These are phyloP conservation scores for Chloranthus sessilifolius DNA, from an alignment of 164 flowering plant genomes.

Conservation along the genomic window DNA sequence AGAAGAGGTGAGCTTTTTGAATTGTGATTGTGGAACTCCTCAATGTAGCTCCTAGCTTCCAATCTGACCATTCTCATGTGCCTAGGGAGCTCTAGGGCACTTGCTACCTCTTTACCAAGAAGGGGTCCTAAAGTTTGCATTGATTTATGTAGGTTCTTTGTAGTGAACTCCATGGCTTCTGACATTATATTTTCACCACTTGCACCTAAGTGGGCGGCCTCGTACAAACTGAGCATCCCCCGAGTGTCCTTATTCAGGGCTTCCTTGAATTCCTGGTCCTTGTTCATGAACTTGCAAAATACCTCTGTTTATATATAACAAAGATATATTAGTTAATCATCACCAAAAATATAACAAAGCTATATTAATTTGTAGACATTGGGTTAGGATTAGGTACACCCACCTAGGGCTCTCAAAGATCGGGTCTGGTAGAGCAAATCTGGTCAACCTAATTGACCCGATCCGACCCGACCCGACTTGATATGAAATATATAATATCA, in stretches of 20 bases:
- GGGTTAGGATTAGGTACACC: too few relatives aligned
- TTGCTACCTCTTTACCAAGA: slow-evolving; percentile 14
- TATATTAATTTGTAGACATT: too few relatives aligned
- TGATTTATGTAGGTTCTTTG: slow-evolving; percentile 19
- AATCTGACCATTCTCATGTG: slow-evolving; percentile 41
- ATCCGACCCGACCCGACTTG: too few relatives aligned
- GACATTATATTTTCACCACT: slow-evolving; percentile 48
- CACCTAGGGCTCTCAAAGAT: too few relatives aligned
- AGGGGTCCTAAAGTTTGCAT: background rate
- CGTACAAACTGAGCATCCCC: slow-evolving; percentile 29
- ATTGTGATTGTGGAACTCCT: background rate
- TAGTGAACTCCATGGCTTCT: slow-evolving; percentile 30
- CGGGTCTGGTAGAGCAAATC: too few relatives aligned
- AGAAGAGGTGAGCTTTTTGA: slow-evolving; percentile 11
- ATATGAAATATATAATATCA: too few relatives aligned
- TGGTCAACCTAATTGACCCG: too few relatives aligned
- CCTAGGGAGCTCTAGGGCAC: slow-evolving; percentile 30
- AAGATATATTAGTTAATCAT: too few relatives aligned
- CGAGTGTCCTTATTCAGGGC: slow-evolving; percentile 11
- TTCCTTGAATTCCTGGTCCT: slow-evolving; percentile 19
- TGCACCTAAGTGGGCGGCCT: slow-evolving; percentile 26
- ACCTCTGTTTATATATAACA: too few relatives aligned
- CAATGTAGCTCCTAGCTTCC: slow-evolving; percentile 17
- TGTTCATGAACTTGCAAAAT: slow-evolving; percentile 26
- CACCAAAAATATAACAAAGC: too few relatives aligned